Conservation (phyloP, 345 rosid species). For the Salix purpurea region DNA sequence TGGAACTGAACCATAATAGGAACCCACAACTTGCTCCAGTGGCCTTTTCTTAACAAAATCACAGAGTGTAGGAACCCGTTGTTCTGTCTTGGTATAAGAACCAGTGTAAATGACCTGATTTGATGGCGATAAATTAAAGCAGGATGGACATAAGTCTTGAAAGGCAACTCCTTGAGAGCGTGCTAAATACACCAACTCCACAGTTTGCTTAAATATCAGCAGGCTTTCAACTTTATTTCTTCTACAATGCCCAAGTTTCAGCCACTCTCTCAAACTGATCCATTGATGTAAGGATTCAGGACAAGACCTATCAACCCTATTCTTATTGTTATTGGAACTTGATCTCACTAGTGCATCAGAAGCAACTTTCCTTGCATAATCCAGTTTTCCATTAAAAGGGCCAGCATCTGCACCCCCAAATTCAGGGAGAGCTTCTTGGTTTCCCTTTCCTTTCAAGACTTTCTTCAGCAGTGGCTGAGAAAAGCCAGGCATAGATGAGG, state of each 20-base stretch:
- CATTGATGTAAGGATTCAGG: constrained; percentile 31
- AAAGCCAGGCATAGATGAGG: constrained; percentile 28
- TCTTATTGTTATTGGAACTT: constrained; percentile 19
- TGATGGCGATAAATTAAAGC: constrained; percentile 40
- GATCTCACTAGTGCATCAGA: constrained; percentile 25
- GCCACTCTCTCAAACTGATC: constrained; percentile 57
- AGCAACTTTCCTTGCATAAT: constrained; percentile 14
- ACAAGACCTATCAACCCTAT: constrained; percentile 21
- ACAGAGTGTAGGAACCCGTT: constrained; percentile 21
- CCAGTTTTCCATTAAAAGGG: constrained; percentile 22
- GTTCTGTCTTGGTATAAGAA: constrained; percentile 34
- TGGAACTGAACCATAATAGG: constrained; percentile 14
- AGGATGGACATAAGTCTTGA: constrained; percentile 53
- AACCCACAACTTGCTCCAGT: constrained; percentile 26
- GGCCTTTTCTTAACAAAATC: constrained; percentile 41
- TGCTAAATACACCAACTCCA: constrained; percentile 60
- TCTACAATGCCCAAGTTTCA: constrained; percentile 35
- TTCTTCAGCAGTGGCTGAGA: constrained; percentile 39
- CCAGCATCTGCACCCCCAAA: constrained; percentile 13
- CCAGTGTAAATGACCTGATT: constrained; percentile 51
- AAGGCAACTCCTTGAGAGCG: constrained; percentile 59
- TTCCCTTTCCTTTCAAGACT: constrained; percentile 47
- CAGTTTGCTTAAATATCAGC: constrained; percentile 55
- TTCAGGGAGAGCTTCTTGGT: constrained; percentile 23
- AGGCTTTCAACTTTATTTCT: constrained; percentile 42